Evolutionary conservation across 78 protist genomes (phyloP).

Genomic region (Dictyostelium firmibasis): DNA sequence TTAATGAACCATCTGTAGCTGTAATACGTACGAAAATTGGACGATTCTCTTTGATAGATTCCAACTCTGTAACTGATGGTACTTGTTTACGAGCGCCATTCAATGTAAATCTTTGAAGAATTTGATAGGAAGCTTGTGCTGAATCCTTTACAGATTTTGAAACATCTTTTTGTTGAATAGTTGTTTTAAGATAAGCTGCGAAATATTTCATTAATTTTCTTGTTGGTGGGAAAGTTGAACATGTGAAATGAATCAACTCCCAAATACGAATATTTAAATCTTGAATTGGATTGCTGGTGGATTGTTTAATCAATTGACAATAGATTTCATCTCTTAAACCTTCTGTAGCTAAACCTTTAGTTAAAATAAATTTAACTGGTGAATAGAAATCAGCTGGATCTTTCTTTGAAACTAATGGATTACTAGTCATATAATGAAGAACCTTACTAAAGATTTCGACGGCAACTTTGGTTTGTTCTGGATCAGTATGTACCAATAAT

Average conservation of each 20-base stretch:
- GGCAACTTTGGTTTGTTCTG: slow-evolving; percentile 37
- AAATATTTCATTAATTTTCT: slow-evolving; percentile 37
- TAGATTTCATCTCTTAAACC: slow-evolving; percentile 74
- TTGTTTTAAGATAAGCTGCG: slow-evolving; percentile 38
- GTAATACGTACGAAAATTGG: slow-evolving; percentile 65
- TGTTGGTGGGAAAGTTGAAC: slow-evolving; percentile 62
- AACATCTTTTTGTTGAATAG: slow-evolving; percentile 6
- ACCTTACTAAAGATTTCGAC: slow-evolving; percentile 43
- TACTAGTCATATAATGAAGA: slow-evolving; percentile 7
- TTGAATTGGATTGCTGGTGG: slow-evolving; percentile 52
- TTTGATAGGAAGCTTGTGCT: slow-evolving; percentile 14
- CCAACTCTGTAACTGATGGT: slow-evolving; percentile 62
- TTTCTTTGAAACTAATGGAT: slow-evolving; percentile 26
- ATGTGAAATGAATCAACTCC: slow-evolving; percentile 70
- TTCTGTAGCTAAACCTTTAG: slow-evolving; percentile 68
- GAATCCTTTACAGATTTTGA: slow-evolving; percentile 57
- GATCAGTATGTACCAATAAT: slow-evolving; percentile 2
- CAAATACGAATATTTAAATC: slow-evolving; percentile 61
- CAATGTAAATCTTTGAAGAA: slow-evolving; percentile 31
- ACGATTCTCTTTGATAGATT: slow-evolving; percentile 55
- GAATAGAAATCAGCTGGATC: slow-evolving; percentile 37
- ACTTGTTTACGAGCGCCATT: slow-evolving; percentile 53
- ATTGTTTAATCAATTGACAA: slow-evolving; percentile 75
- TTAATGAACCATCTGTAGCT: slow-evolving; percentile 46
- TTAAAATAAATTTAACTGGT: slow-evolving; percentile 61